Base-by-base conservation (phyloP, 352 stramenopile species). In the Phytophthora vignae region DNA sequence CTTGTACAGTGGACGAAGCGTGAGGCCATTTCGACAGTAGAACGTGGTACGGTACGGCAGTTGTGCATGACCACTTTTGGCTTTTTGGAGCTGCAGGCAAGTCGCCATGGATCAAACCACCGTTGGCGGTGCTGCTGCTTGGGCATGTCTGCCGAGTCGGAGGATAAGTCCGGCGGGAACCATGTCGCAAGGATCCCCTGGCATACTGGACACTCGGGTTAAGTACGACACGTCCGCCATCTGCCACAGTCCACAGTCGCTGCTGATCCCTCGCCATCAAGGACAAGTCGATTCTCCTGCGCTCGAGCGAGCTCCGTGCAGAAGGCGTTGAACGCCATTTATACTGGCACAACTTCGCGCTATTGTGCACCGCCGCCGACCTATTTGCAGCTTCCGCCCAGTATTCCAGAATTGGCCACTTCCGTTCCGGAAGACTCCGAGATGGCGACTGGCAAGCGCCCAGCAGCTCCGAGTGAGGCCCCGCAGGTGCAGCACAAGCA, bases 361-460 rank as follows among this genome's bases (percentile, higher is more conserved):
- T 67, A 60, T 27, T 46, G 59, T 42, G 40, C 40, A 48, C 14
- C 40, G 40, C 2, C 14, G 40, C 12, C 14, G 14, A 48, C 40
- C 55, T 75, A 71, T 75, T 71, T 71, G 54, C 67, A 69, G 53
- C 54, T 40, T 9, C 33, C 12, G 33, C 33, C 33, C 12, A 1
- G 42, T 49, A 70, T 58, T 74, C 60, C 67, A 27, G 46, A 70
- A 70, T 65, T 70, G 60, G 60, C 40, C 8, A 71, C 33, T 66
- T 60, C 8, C 52, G 49, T n/a, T 40, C 21, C n/a, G 17, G 40
- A 50, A 52, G 40, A 55, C 59, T 70, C 25, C n/a, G 44, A 60
- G 27, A 75, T 75, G 68, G 68, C 68, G 31, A 74, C 68, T 65
- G 61, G 55, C 29, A 71, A 66, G 61, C 61, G 33, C 31, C 10